These are phyloP conservation scores for Nidularia pulvinata DNA, from an alignment of 768 basidiomycete species.

Conservation along the genomic window DNA sequence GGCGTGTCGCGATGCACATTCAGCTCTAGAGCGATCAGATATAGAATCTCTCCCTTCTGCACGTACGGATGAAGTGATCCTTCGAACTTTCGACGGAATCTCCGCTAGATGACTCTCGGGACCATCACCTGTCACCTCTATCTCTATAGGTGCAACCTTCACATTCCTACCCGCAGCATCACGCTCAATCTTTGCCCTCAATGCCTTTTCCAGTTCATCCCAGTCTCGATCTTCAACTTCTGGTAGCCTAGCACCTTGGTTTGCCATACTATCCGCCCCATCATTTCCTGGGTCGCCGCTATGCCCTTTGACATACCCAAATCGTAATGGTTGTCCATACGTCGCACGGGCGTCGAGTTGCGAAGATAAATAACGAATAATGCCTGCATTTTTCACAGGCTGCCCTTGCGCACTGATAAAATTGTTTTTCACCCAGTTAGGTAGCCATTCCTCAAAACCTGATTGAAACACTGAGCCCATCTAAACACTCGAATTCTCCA, in stretches of 20 bases:
- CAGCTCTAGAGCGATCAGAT: too few relatives aligned
- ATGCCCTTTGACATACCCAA: constrained; percentile 82
- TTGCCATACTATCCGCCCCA: constrained; percentile 77
- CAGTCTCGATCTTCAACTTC: constrained; percentile 57
- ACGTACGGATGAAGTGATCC: neutral
- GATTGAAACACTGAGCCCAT: neutral
- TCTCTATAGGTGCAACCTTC: constrained; percentile 1
- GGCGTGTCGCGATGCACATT: too few relatives aligned
- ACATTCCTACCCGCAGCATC: neutral
- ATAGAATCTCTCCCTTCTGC: too few relatives aligned
- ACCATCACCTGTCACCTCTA: neutral
- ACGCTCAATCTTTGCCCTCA: neutral
- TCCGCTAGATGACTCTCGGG: neutral
- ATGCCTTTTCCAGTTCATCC: constrained; percentile 22
- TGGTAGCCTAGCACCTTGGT: constrained; percentile 45
- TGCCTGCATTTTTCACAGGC: constrained; percentile 68
- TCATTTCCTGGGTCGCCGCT: constrained; percentile 83
- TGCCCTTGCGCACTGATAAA: constrained; percentile 47
- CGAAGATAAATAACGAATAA: constrained; percentile 72
- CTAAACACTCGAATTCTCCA: neutral
- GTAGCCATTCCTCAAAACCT: constrained; percentile 75
- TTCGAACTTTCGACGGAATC: neutral
- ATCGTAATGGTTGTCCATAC: constrained; percentile 52
- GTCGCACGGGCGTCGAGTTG: constrained; percentile 54
- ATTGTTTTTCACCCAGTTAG: constrained; percentile 58